Evolutionary conservation across 2,329 filamentous ascomycete genomes (phyloP).

Genomic region (Penicillium sp.): DNA sequence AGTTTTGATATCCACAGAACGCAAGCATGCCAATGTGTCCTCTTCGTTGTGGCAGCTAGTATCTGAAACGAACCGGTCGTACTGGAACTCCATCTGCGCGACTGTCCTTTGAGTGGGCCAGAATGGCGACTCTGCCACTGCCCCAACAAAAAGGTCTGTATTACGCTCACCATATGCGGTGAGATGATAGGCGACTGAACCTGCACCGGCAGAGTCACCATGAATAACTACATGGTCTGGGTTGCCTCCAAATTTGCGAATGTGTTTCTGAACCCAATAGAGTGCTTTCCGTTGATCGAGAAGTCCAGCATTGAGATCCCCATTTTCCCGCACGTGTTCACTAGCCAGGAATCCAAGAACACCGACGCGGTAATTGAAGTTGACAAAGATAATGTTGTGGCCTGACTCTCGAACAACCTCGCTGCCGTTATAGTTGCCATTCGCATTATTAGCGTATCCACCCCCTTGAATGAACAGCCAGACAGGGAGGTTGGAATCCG

Average conservation of each 20-base stretch:
- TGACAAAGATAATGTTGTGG: constrained; percentile 63
- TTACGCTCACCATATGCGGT: constrained; percentile 51
- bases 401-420: constrained; percentile 55
- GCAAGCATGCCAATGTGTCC: constrained; percentile 46
- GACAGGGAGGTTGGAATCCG: constrained; percentile 56
- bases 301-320: constrained; percentile 61
- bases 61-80: constrained; percentile 44
- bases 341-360: constrained; percentile 62
- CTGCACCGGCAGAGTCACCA: constrained; percentile 60
- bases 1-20: constrained; percentile 37
- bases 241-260: constrained; percentile 57
- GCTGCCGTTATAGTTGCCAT: constrained; percentile 55
- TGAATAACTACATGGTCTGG: constrained; percentile 59
- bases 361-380: constrained; percentile 68
- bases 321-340: constrained; percentile 52
- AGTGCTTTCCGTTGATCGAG: constrained; percentile 61
- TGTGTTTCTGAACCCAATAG: constrained; percentile 61
- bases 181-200: constrained; percentile 55
- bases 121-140: constrained; percentile 49
- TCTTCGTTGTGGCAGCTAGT: constrained; percentile 39
- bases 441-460: constrained; percentile 54
- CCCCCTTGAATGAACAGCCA: constrained; percentile 60
- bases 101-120: constrained; percentile 48
- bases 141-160: constrained; percentile 47
- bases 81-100: constrained; percentile 47